phyloP scores from a whole-genome alignment of 352 stramenopile species.

The Phytophthora lateralis region DNA sequence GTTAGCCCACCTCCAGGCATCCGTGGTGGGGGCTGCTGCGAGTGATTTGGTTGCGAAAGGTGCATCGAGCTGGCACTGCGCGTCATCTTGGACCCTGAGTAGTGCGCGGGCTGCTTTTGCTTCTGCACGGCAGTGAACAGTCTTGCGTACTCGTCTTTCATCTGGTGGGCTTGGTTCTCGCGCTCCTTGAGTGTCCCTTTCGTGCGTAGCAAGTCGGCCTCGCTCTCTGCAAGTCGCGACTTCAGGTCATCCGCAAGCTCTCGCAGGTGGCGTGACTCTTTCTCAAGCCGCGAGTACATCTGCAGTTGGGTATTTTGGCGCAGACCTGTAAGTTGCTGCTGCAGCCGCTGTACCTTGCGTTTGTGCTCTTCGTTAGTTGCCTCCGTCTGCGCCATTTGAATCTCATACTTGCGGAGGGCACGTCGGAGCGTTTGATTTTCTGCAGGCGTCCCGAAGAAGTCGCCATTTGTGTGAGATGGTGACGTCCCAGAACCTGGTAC shows the following conservation, averaged over 20 bases:
- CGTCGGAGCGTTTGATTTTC: slow-evolving; percentile 61
- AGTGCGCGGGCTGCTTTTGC: slow-evolving; percentile 47
- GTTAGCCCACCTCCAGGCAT: slow-evolving; percentile 4
- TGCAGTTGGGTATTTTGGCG: slow-evolving; percentile 60
- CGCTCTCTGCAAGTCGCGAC: slow-evolving; percentile 36
- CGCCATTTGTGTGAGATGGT: slow-evolving; percentile 18
- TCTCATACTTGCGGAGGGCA: slow-evolving; percentile 59
- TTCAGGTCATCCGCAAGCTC: slow-evolving; percentile 39
- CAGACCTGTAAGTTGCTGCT: slow-evolving; percentile 58
- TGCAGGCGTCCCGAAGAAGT: slow-evolving; percentile 41
- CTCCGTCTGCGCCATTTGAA: slow-evolving; percentile 50
- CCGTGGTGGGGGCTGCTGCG: slow-evolving; percentile 1
- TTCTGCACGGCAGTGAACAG: slow-evolving; percentile 73
- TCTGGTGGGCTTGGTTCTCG: slow-evolving; percentile 50
- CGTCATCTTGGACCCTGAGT: slow-evolving; percentile 28
- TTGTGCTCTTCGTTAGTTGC: slow-evolving; percentile 48
- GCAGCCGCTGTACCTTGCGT: slow-evolving; percentile 45
- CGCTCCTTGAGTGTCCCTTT: slow-evolving; percentile 59
- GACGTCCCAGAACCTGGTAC: slow-evolving; percentile 1
- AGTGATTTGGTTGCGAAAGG: slow-evolving; percentile 15
- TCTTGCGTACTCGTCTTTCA: slow-evolving; percentile 79
- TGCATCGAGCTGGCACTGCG: slow-evolving; percentile 22
- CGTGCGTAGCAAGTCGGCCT: slow-evolving; percentile 59
- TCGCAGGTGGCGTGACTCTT: slow-evolving; percentile 43
- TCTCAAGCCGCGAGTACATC: slow-evolving; percentile 55